Evolutionary conservation across 139 green algal genomes (phyloP).

Genomic region (Coccomyxa sp.): DNA sequence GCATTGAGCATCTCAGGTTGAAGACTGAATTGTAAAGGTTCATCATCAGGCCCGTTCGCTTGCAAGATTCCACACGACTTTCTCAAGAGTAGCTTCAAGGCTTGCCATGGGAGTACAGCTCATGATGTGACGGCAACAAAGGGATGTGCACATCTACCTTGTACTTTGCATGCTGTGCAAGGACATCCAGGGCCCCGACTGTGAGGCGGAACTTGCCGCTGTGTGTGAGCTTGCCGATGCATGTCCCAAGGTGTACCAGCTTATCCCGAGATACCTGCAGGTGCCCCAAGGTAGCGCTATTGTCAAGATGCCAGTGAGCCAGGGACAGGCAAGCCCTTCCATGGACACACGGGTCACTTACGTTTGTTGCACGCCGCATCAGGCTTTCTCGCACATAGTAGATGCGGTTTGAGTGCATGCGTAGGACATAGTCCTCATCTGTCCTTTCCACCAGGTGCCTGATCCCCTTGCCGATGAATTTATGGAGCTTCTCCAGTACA

Average conservation of each 20-base stretch:
- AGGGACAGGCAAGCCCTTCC: neutral
- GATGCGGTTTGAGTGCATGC: slow-evolving; percentile 92
- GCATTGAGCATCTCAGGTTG: too few relatives aligned
- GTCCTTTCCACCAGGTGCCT: slow-evolving; percentile 81
- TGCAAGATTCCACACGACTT: too few relatives aligned
- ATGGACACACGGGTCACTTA: slow-evolving; percentile 29
- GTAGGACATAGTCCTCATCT: slow-evolving; percentile 81
- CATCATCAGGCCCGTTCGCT: too few relatives aligned
- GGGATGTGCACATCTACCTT: slow-evolving; percentile 65
- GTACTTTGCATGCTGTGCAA: slow-evolving; percentile 90
- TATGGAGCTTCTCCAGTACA: slow-evolving; percentile 99
- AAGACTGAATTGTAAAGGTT: too few relatives aligned
- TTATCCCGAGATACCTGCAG: slow-evolving; percentile 83
- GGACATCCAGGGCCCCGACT: slow-evolving; percentile 85
- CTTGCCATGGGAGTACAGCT: too few relatives aligned
- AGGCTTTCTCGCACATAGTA: slow-evolving; percentile 94
- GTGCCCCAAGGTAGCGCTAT: neutral
- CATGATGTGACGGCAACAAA: too few relatives aligned
- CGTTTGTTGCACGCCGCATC: slow-evolving; percentile 85
- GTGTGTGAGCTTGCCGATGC: slow-evolving; percentile 96
- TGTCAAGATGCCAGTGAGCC: neutral
- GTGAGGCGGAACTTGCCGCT: slow-evolving; percentile 91
- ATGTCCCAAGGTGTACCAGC: slow-evolving; percentile 83
- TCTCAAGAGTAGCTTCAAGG: too few relatives aligned
- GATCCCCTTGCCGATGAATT: slow-evolving; percentile 97